Evolutionary conservation across 164 flowering plant species (phyloP).

Genomic region (Protea cynaroides): DNA sequence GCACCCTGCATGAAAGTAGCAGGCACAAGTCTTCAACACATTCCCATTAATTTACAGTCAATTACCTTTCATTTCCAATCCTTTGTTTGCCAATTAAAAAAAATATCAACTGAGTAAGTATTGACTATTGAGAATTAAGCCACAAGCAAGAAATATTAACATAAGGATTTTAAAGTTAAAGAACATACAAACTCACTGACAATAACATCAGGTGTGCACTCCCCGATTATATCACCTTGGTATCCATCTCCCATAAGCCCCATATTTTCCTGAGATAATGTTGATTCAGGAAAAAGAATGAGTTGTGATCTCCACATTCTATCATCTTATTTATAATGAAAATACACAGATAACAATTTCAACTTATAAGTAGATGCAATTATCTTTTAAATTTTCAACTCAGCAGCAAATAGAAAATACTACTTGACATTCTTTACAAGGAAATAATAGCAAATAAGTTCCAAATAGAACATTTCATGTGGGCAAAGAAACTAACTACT

Average conservation of each 20-base stretch:
- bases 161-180: background rate
- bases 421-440: conserved; percentile 1
- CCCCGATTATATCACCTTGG: conserved; percentile 77
- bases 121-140: no score
- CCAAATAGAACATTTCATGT: background rate
- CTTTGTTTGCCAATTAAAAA: no score
- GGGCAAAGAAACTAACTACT: no score
- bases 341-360: conserved; percentile 4
- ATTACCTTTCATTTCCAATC: no score
- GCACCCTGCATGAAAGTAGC: no score
- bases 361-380: background rate
- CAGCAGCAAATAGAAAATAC: background rate
- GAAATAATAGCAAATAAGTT: background rate
- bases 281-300: no score
- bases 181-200: conserved; percentile 84
- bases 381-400: background rate
- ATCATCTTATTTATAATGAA: no score
- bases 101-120: no score
- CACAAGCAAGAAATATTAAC: no score
- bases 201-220: conserved; percentile 84
- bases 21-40: no score
- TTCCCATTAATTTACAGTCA: no score
- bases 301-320: no score
- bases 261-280: conserved; percentile 65
- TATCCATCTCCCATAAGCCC: conserved; percentile 71